Conservation (phyloP, 1,284 basidiomycete genomes). For the Fomitopsis schrenkii region DNA sequence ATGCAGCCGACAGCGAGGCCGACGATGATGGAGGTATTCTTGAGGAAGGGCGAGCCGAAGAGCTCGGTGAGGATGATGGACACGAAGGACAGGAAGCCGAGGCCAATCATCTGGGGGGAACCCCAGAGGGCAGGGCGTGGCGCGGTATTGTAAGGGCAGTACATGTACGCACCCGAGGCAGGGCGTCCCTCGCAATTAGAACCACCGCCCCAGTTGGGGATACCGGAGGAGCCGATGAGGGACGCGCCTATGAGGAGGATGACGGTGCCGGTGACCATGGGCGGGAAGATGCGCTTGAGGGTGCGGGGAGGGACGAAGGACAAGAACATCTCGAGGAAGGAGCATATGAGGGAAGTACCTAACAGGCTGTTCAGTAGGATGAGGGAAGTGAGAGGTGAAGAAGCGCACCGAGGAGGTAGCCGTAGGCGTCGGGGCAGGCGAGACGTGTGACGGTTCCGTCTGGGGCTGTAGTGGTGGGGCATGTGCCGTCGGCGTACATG, state of each 20-base stretch:
- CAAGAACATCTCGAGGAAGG: constrained; percentile 77
- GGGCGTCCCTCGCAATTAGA: constrained; percentile 65
- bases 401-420: constrained; percentile 61
- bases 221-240: constrained; percentile 70
- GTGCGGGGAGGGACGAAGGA: constrained; percentile 67
- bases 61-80: constrained; percentile 75
- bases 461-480: constrained; percentile 51
- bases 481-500: constrained; percentile 79
- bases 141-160: constrained; percentile 69
- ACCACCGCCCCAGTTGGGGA: constrained; percentile 82
- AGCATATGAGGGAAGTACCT: constrained; percentile 77
- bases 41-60: constrained; percentile 80
- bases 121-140: constrained; percentile 67
- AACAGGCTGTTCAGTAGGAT: not conserved
- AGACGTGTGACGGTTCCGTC: constrained; percentile 60
- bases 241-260: constrained; percentile 77
- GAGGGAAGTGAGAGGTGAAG: not conserved
- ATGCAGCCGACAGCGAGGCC: constrained; percentile 75
- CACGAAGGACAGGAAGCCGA: constrained; percentile 81
- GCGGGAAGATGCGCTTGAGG: constrained; percentile 74
- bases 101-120: constrained; percentile 77
- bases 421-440: constrained; percentile 79
- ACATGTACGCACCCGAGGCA: constrained; percentile 56
- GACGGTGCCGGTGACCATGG: constrained; percentile 75
- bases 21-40: constrained; percentile 75